A percentile compares a stretch with the other conserved stretches of the same genome.
Conservation (phyloP, 2,329 filamentous ascomycete species). For the Penicillium sp. region DNA sequence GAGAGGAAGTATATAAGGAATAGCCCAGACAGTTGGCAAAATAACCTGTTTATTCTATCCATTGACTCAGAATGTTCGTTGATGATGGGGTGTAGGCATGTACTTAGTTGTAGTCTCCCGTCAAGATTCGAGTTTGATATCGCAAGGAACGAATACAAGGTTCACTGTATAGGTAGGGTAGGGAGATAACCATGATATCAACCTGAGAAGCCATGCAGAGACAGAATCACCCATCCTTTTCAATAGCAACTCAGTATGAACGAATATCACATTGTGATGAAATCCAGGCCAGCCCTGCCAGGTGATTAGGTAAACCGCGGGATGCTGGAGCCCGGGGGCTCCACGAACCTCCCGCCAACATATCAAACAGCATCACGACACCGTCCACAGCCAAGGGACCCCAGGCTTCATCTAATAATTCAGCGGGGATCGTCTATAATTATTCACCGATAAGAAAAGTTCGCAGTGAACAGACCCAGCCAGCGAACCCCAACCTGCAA, state of each 20-base stretch:
- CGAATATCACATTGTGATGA: background rate
- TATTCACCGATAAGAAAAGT: background rate
- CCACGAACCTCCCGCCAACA: constrained; percentile 2
- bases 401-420: background rate
- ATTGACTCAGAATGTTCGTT: background rate
- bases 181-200: too few species aligned
- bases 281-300: background rate
- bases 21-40: background rate
- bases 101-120: background rate
- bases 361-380: background rate
- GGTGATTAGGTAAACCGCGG: constrained; percentile 6
- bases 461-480: background rate
- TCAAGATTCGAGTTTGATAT: background rate
- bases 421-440: background rate
- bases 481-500: background rate
- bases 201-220: background rate
- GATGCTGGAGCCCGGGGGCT: background rate
- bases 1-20: background rate
- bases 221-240: background rate
- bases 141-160: background rate
- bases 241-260: background rate
- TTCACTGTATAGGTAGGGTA: too few species aligned
- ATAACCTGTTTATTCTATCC: background rate
- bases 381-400: background rate
- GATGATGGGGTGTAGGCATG: background rate